phyloP scores from a whole-genome alignment of 2,329 filamentous ascomycete species.

The Botrytis fragariae region DNA sequence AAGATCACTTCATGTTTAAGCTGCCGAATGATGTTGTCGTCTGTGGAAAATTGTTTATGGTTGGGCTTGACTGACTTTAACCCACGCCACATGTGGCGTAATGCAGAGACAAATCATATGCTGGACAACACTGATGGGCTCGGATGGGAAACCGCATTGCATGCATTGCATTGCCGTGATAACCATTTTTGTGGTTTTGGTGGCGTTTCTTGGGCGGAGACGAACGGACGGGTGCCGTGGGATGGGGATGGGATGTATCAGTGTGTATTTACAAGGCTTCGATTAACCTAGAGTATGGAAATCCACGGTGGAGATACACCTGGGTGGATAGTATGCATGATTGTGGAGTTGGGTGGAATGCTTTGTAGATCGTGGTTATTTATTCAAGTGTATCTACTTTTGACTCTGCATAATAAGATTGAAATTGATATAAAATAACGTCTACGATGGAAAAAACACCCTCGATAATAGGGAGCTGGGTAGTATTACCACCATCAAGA shows the following conservation, averaged over 20 bases:
- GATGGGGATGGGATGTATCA: neutral
- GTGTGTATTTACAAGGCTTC: neutral
- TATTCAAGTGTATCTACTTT: too few relatives aligned
- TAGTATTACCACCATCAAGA: neutral
- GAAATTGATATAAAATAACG: too few relatives aligned
- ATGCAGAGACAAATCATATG: too few relatives aligned
- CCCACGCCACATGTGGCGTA: too few relatives aligned
- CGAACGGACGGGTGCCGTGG: neutral
- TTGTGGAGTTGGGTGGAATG: neutral
- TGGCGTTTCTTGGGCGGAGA: neutral
- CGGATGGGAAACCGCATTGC: neutral
- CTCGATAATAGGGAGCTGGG: too few relatives aligned
- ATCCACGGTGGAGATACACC: neutral
- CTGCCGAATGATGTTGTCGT: too few relatives aligned
- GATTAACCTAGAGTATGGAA: neutral
- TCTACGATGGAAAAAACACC: too few relatives aligned
- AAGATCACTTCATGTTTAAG: too few relatives aligned
- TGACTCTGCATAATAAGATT: too few relatives aligned
- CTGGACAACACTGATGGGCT: too few relatives aligned
- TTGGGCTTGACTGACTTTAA: too few relatives aligned
- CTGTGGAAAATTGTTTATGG: too few relatives aligned
- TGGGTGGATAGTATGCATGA: neutral
- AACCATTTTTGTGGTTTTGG: neutral
- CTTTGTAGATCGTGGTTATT: neutral
- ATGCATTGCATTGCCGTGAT: neutral